Percentiles rank a stretch among this genome's conserved stretches.
phyloP scores from a whole-genome alignment of 805 yeast species.

The Nakazawaea ernobii region DNA sequence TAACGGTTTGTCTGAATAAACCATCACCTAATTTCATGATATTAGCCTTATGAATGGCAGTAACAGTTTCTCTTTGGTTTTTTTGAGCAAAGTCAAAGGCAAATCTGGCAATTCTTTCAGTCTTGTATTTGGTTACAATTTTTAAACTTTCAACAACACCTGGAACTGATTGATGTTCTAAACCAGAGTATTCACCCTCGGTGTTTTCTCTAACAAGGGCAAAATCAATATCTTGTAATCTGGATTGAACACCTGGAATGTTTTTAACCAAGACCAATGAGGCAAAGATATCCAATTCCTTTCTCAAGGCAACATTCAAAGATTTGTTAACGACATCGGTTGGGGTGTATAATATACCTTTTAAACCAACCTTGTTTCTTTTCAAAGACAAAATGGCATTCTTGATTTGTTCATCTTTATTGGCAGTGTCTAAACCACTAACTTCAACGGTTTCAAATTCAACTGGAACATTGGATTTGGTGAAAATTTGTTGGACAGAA shows the following conservation, averaged over 20 bases:
- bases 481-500: slow-evolving; percentile 86
- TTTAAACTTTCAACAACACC: slow-evolving; percentile 97
- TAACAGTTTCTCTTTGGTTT: slow-evolving; percentile 87
- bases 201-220: slow-evolving; percentile 98
- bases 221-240: slow-evolving; percentile 82
- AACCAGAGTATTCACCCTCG: slow-evolving; percentile 97
- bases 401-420: slow-evolving; percentile 46
- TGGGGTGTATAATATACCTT: slow-evolving; percentile 93
- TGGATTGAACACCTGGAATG: slow-evolving; percentile 89
- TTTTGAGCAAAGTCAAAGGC: slow-evolving; percentile 94
- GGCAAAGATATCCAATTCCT: slow-evolving; percentile 93
- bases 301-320: slow-evolving; percentile 92
- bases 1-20: slow-evolving; percentile 89
- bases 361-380: slow-evolving; percentile 95
- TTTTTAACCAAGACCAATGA: slow-evolving; percentile 90
- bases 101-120: slow-evolving; percentile 95
- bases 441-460: slow-evolving; percentile 87
- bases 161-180: slow-evolving; percentile 95
- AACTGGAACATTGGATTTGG: slow-evolving; percentile 82
- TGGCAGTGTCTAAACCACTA: slow-evolving; percentile 41
- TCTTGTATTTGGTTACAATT: slow-evolving; percentile 88
- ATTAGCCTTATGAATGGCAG: slow-evolving; percentile 98
- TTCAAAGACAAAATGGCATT: slow-evolving; percentile 87
- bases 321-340: slow-evolving; percentile 73
- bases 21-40: slow-evolving; percentile 99